Evolutionary conservation across 2,329 filamentous ascomycete genomes (phyloP).

Genomic region (Epichloe gansuensis): DNA sequence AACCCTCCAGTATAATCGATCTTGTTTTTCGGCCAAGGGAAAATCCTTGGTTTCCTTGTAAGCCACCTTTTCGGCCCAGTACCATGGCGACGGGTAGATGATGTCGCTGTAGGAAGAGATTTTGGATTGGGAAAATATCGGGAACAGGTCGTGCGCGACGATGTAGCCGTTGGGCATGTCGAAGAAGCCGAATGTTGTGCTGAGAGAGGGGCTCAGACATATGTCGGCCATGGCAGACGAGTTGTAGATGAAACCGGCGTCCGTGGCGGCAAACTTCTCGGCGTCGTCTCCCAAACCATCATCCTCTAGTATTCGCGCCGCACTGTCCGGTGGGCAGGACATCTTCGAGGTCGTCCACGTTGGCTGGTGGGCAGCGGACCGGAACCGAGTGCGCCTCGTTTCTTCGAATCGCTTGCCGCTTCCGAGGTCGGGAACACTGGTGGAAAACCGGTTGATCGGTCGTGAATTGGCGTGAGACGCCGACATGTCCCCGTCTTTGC

Average conservation of each 20-base stretch:
- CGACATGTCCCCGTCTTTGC: constrained; percentile 55
- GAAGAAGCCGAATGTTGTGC: constrained; percentile 77
- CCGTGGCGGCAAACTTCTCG: constrained; percentile 53
- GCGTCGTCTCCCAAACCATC: constrained; percentile 55
- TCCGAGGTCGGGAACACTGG: constrained; percentile 20
- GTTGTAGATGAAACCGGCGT: constrained; percentile 82
- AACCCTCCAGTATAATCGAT: constrained; percentile 90
- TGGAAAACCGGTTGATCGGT: constrained; percentile 24
- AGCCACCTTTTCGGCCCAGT: constrained; percentile 88
- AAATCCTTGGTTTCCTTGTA: constrained; percentile 54
- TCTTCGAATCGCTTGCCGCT: constrained; percentile 69
- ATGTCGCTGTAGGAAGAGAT: constrained; percentile 88
- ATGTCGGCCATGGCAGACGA: constrained; percentile 81
- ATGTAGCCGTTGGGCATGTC: constrained; percentile 85
- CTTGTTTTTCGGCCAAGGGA: constrained; percentile 62
- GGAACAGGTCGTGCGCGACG: constrained; percentile 80
- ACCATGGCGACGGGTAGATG: constrained; percentile 94
- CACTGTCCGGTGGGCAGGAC: constrained; percentile 72
- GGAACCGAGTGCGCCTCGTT: constrained; percentile 71
- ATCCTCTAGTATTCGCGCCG: constrained; percentile 55
- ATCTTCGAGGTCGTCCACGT: constrained; percentile 83
- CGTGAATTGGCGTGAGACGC: constrained; percentile 34
- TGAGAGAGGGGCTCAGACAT: constrained; percentile 74
- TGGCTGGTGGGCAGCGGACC: constrained; percentile 74
- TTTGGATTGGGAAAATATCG: constrained; percentile 92